Base-by-base conservation (phyloP, 352 stramenopile genomes). In the Phytophthora citricola region DNA sequence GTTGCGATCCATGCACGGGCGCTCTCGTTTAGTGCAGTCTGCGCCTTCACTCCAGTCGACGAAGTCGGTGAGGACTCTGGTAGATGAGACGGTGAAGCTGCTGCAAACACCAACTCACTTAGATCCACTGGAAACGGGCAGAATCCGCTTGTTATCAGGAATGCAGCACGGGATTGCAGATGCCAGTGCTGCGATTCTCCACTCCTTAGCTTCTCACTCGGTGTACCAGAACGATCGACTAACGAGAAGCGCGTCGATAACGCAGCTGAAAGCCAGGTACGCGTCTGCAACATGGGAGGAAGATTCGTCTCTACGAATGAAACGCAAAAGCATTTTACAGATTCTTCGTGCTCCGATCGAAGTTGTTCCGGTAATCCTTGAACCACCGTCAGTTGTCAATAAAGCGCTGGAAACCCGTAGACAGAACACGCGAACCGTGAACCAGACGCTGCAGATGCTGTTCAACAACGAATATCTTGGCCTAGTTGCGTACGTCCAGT, bases 381-480 rank as follows among this genome's bases (percentile, higher is more conserved):
- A 36, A 3, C 31, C 31, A 14, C 31, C 31, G 8, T 14, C 31
- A 14, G 14, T 2, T 36, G 8, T 15, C 8, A 36, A 36, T 12
- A 14, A 36, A 12, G 31, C 31, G 31, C 8, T 36, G 1, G 49
- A 70, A 31, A 54, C 36, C 1, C 26, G 58, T 9, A 66, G 39
- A 44, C 54, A 73, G 39, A 73, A 73, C 26, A 71, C 69, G 3
- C 38, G 24, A 27, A 46, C 57, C 2, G 53, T 78, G 10, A 63
- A 75, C 10, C 56, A 78, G 34, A 54, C 58, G 3, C 61, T 73
- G 7, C 60, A 67, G 31, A 26, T 79, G 29, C 63, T 79, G 10
- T 79, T 79, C 45, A 57, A 72, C 9, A 76, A 66, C 63, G 67
- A 79, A 24, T 75, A 79, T 51, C 53, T 79, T 14, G 63, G 51